A percentile compares a stretch with the other conserved stretches of the same genome.
Conservation (phyloP, 345 rosid species). For the Conringia planisiliqua region DNA sequence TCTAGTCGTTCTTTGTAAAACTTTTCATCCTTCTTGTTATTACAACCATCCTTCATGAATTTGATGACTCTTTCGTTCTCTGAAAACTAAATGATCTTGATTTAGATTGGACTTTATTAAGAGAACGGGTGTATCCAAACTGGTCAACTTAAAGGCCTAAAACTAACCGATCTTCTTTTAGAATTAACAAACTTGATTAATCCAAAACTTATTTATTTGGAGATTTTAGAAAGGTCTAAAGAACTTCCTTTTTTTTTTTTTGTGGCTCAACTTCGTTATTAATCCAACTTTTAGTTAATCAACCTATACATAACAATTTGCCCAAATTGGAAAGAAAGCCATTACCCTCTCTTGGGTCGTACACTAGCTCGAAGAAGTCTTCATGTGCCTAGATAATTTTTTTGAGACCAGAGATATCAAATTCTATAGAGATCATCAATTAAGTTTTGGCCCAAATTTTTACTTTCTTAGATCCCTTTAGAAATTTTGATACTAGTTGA, state of each 20-base stretch:
- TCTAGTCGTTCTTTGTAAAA: constrained; percentile 5
- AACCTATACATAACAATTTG: too few species aligned
- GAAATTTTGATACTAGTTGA: not conserved
- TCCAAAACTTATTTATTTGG: not conserved
- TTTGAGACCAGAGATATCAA: too few species aligned
- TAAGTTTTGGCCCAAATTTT: not conserved
- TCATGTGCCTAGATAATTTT: too few species aligned
- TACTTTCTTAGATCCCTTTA: not conserved
- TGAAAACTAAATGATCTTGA: not conserved
- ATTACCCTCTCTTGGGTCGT: not conserved
- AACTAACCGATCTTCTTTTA: not conserved
- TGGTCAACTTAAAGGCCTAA: not conserved
- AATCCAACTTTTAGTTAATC: too few species aligned
- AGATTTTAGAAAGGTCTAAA: not conserved
- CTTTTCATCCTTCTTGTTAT: not conserved
- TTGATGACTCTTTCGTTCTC: not conserved
- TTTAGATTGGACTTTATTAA: not conserved
- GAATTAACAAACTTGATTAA: not conserved
- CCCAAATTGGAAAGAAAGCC: not conserved
- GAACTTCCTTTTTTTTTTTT: too few species aligned
- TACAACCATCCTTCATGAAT: not conserved
- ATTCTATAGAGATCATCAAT: too few species aligned
- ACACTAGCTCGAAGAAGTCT: not conserved
- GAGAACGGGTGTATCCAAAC: not conserved
- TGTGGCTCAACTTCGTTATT: too few species aligned